Percentiles rank a stretch among this genome's conserved stretches.
Evolutionary conservation across 225 moss, liverwort and hornwort species (phyloP).

Genomic region (Takakia lepidozioides): DNA sequence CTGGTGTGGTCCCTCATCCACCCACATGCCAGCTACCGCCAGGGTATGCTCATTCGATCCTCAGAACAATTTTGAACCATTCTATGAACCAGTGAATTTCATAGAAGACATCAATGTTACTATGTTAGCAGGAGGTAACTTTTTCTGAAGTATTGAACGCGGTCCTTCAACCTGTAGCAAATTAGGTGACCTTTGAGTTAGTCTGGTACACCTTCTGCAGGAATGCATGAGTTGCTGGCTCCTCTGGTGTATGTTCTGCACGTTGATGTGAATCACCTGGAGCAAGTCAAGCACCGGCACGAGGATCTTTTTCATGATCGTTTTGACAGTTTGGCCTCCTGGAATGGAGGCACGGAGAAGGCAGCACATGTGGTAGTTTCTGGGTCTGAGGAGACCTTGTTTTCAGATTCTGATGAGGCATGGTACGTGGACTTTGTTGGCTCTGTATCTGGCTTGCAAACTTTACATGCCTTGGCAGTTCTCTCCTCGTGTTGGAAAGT

Average conservation of each 20-base stretch:
- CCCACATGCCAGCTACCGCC: constrained; percentile 49
- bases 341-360: neutral
- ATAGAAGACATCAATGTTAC: too few species aligned
- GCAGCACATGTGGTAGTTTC: constrained; percentile 4
- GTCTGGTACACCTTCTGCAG: too few species aligned
- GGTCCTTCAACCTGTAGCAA: too few species aligned
- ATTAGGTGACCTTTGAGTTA: too few species aligned
- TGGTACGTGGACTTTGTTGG: constrained; percentile 1
- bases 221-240: constrained; percentile 62
- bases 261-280: constrained; percentile 44
- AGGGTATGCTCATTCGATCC: too few species aligned
- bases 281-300: constrained; percentile 52
- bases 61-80: too few species aligned
- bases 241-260: constrained; percentile 57
- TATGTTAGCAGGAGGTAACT: too few species aligned
- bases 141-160: too few species aligned
- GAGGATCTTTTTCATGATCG: constrained; percentile 59
- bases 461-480: too few species aligned
- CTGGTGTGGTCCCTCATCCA: constrained; percentile 65
- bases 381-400: constrained; percentile 1
- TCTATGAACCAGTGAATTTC: too few species aligned
- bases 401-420: constrained; percentile 2
- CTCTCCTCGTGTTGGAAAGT: too few species aligned
- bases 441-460: too few species aligned
- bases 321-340: constrained; percentile 42